A percentile compares a stretch with the other conserved stretches of the same genome.
These are phyloP conservation scores for Kazachstania psychrophila DNA, from an alignment of 805 yeast species.

Conservation along the genomic window DNA sequence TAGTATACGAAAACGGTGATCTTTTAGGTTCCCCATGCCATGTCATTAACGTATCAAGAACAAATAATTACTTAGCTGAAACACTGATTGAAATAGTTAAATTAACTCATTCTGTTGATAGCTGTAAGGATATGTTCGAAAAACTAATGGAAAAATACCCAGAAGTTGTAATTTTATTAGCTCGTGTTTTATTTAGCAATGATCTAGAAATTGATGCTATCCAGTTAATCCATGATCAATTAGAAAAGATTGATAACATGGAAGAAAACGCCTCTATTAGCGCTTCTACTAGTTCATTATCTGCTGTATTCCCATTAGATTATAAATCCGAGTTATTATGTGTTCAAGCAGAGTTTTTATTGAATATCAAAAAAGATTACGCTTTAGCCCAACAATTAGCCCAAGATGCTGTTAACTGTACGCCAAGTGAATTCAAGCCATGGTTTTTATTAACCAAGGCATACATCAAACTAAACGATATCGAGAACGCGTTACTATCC, in stretches of 20 bases:
- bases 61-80: constrained; percentile 29
- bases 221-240: constrained; percentile 21
- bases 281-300: background rate
- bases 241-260: constrained; percentile 15
- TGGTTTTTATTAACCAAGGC: constrained; percentile 63
- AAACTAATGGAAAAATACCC: constrained; percentile 15
- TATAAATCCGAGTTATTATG: constrained; percentile 26
- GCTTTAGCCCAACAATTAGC: constrained; percentile 21
- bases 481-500: constrained; percentile 62
- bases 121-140: constrained; percentile 22
- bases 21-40: constrained; percentile 28
- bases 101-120: constrained; percentile 22
- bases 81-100: constrained; percentile 26
- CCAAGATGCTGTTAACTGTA: constrained; percentile 42
- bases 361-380: constrained; percentile 22
- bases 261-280: background rate
- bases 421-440: constrained; percentile 67
- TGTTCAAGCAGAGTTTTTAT: constrained; percentile 23
- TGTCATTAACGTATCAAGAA: constrained; percentile 23
- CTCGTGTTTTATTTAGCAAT: constrained; percentile 26
- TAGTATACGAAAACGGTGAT: constrained; percentile 26
- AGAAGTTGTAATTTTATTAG: constrained; percentile 25
- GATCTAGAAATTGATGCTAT: constrained; percentile 33
- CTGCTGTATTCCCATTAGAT: constrained; percentile 13
- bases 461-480: constrained; percentile 53